phyloP scores from a whole-genome alignment of 1,139 yeast genomes.

The Yamadazyma mexicana region DNA sequence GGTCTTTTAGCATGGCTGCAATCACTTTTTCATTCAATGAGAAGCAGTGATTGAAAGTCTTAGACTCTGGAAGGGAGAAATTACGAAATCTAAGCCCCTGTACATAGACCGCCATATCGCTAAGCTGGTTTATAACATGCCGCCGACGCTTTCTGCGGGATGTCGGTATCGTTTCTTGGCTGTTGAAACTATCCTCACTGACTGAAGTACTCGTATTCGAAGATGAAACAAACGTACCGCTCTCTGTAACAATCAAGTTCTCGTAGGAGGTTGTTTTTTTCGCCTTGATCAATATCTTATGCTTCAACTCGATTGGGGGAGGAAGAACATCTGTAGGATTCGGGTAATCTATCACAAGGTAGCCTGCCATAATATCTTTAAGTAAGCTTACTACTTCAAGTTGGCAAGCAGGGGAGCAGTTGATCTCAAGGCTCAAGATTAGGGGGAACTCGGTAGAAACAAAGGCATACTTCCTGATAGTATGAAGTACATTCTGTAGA shows the following conservation, averaged over 20 bases:
- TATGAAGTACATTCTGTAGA: slow-evolving; percentile 65
- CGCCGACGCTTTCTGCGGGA: slow-evolving; percentile 25
- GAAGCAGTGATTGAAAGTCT: slow-evolving; percentile 77
- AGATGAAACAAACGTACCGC: slow-evolving; percentile 22
- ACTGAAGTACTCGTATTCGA: slow-evolving; percentile 45
- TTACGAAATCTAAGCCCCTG: slow-evolving; percentile 79
- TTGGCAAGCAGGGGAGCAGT: slow-evolving; percentile 72
- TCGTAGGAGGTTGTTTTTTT: slow-evolving; percentile 50
- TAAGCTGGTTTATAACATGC: slow-evolving; percentile 46
- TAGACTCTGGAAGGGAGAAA: slow-evolving; percentile 84
- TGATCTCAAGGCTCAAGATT: slow-evolving; percentile 82
- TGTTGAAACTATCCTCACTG: slow-evolving; percentile 41
- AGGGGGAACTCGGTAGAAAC: slow-evolving; percentile 81
- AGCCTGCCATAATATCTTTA: slow-evolving; percentile 57
- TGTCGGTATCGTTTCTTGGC: slow-evolving; percentile 1
- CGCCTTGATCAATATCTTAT: slow-evolving; percentile 72
- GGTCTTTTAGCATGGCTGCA: slow-evolving; percentile 63
- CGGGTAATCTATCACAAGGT: slow-evolving; percentile 50
- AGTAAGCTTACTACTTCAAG: slow-evolving; percentile 51
- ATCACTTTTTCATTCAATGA: slow-evolving; percentile 78
- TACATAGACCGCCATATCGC: slow-evolving; percentile 63
- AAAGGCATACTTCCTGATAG: slow-evolving; percentile 82
- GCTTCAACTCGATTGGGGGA: slow-evolving; percentile 68
- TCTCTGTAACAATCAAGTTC: slow-evolving; percentile 21
- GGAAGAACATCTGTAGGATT: slow-evolving; percentile 47